A percentile compares a stretch with the other conserved stretches of the same genome.
Evolutionary conservation across 768 basidiomycete genomes (phyloP).

Genomic region (Pleurotus cornucopiae): DNA sequence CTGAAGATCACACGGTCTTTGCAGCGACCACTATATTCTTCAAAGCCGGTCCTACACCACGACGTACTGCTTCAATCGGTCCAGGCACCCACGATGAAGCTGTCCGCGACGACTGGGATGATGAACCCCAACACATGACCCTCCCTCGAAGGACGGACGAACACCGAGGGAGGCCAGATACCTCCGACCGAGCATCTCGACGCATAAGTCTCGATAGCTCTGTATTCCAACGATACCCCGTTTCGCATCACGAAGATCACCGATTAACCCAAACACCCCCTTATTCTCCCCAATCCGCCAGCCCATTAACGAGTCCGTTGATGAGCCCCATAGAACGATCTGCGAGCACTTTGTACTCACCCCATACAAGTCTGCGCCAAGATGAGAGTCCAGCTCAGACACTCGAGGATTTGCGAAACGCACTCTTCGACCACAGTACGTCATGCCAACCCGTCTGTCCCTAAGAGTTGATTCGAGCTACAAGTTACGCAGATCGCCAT

Average conservation of each 20-base stretch:
- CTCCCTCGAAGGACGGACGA: slow-evolving; percentile 8
- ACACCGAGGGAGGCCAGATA: slow-evolving; percentile 8
- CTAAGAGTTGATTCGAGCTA: background rate
- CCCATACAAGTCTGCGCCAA: slow-evolving; percentile 1
- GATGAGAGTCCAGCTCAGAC: slow-evolving; percentile 24
- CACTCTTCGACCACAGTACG: slow-evolving; percentile 21
- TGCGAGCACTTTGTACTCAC: slow-evolving; percentile 6
- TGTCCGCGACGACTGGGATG: slow-evolving; percentile 28
- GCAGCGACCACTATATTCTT: slow-evolving; percentile 73
- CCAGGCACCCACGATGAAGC: slow-evolving; percentile 37
- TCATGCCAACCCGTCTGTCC: background rate
- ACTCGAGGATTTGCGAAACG: slow-evolving; percentile 35
- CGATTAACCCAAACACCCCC: slow-evolving; percentile 29
- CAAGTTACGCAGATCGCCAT: background rate
- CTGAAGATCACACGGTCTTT: slow-evolving; percentile 74
- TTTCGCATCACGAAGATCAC: slow-evolving; percentile 27
- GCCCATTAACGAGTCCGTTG: slow-evolving; percentile 4
- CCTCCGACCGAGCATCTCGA: slow-evolving; percentile 9
- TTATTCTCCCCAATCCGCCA: slow-evolving; percentile 24
- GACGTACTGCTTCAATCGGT: slow-evolving; percentile 42
- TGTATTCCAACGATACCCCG: slow-evolving; percentile 26
- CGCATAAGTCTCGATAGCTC: slow-evolving; percentile 32
- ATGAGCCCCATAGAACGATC: slow-evolving; percentile 4
- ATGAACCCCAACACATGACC: slow-evolving; percentile 22
- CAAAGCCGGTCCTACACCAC: slow-evolving; percentile 42